phyloP scores from a whole-genome alignment of 305 asterid genomes.

The Fraxinus ornus region DNA sequence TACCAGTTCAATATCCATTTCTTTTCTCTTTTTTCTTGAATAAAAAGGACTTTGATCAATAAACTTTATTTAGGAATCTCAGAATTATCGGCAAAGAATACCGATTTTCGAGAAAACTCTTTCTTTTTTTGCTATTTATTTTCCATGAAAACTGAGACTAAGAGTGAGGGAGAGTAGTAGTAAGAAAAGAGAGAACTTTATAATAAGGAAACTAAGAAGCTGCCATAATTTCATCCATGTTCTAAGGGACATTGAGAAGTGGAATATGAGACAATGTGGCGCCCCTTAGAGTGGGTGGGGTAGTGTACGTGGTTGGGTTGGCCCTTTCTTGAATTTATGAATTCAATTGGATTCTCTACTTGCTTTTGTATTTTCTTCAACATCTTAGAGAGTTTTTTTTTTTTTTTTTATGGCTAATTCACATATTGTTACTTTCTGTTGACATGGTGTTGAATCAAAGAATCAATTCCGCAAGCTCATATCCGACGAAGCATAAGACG shows the following conservation, averaged over 20 bases:
- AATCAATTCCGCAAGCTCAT: too few species aligned
- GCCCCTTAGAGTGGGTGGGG: conserved; percentile 21
- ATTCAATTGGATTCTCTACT: not conserved
- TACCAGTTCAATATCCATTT: conserved; percentile 69
- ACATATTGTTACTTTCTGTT: conserved; percentile 33
- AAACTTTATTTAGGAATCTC: not conserved
- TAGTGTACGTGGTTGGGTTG: conserved; percentile 2
- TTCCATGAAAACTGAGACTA: not conserved
- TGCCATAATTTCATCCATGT: conserved; percentile 66
- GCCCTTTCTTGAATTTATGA: conserved; percentile 12
- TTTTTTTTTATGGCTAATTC: conserved; percentile 17
- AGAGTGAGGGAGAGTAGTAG: not conserved
- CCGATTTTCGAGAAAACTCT: not conserved
- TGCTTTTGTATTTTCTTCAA: not conserved
- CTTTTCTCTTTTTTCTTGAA: not conserved
- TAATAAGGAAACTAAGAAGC: conserved; percentile 5
- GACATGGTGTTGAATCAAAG: too few species aligned
- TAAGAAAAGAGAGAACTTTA: not conserved
- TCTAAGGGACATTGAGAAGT: conserved; percentile 54
- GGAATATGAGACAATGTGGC: conserved; percentile 54
- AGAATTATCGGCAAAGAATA: not conserved
- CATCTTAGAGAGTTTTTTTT: conserved; percentile 7
- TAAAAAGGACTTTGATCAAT: too few species aligned
- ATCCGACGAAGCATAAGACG: too few species aligned
- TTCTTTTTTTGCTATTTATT: not conserved